Evolutionary conservation across 352 stramenopile species (phyloP), one percentile per base, ranked within the genome.

Genomic region (Pythium apleroticum): DNA sequence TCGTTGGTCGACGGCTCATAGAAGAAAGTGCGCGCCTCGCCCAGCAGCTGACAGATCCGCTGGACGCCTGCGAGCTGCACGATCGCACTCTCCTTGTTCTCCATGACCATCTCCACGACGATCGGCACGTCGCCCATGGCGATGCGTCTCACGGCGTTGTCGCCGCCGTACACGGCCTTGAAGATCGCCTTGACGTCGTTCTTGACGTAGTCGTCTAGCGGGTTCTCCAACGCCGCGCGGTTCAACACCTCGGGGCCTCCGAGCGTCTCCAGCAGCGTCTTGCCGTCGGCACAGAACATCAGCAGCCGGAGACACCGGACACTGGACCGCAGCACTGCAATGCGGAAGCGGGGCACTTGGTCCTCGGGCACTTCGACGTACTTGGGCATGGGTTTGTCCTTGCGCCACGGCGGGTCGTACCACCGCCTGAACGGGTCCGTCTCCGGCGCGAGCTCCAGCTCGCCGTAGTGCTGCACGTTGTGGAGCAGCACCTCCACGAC

Each of bases 101-200:
- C 80, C 3, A 65, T 71, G 69, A 88, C 86, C 76, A 89, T 77
- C 60, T 93, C 84, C 39, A 86, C 74, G 14, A 78, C 71, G 45
- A 77, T 69, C 6, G 76, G 65, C 10, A 90, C 71, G 30, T 79
- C 81, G 52, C 74, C 80, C 52, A 86, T 78, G 0, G 66, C 71
- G 49, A 92, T 89, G 33, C 84, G 79, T 12, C 73, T 59, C n/a
- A 92, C 80, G 15, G 84, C 83, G 50, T 90, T 86, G 11, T 85
- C 80, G 30, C 84, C 84, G 22, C 80, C 84, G 41, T 85, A 92
- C 22, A 90, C 76, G 15, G 76, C 72, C 3, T 73, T 72, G 65
- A 92, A 90, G 48, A 92, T 88, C 50, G 80, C 81, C 59, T 90
- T 86, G 57, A 92, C 81, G 33, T 92, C 81, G 35, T 84, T 84